These are phyloP conservation scores for Phytophthora pinifolia DNA, from an alignment of 352 stramenopile species.

Conservation along the genomic window DNA sequence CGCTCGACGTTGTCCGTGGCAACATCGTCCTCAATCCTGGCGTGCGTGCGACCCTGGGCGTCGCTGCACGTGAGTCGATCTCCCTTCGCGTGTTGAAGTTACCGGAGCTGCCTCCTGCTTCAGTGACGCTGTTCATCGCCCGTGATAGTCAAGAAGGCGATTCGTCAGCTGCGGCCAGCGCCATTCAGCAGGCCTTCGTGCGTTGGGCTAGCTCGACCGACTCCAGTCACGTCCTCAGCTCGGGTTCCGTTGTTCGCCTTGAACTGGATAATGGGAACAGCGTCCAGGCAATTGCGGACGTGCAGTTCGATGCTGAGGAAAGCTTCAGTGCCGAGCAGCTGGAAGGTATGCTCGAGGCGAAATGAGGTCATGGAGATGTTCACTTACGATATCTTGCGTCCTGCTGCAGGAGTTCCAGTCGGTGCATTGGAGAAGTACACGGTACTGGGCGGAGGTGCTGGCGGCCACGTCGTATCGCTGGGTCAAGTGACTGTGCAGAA, in stretches of 20 bases:
- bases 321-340: constrained; percentile 40
- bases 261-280: constrained; percentile 14
- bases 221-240: constrained; percentile 28
- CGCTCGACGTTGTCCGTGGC: constrained; percentile 29
- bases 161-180: constrained; percentile 3
- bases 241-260: constrained; percentile 34
- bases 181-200: constrained; percentile 38
- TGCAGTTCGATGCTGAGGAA: constrained; percentile 51
- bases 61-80: constrained; percentile 23
- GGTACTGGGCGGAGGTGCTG: constrained; percentile 38
- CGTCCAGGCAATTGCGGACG: constrained; percentile 35
- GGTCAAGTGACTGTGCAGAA: constrained; percentile 36
- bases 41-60: constrained; percentile 17
- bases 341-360: constrained; percentile 31
- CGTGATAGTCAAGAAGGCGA: constrained; percentile 6
- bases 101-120: constrained; percentile 38
- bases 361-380: background rate
- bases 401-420: constrained; percentile 44
- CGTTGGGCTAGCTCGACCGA: constrained; percentile 25
- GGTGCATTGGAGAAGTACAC: constrained; percentile 63
- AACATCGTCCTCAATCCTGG: constrained; percentile 41
- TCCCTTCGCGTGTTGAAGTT: constrained; percentile 58
- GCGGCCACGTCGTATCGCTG: constrained; percentile 29
- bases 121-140: constrained; percentile 31
- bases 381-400: constrained; percentile 2